These are phyloP conservation scores for Termitomyces sp. DNA, from an alignment of 768 basidiomycete genomes.

Conservation along the genomic window DNA sequence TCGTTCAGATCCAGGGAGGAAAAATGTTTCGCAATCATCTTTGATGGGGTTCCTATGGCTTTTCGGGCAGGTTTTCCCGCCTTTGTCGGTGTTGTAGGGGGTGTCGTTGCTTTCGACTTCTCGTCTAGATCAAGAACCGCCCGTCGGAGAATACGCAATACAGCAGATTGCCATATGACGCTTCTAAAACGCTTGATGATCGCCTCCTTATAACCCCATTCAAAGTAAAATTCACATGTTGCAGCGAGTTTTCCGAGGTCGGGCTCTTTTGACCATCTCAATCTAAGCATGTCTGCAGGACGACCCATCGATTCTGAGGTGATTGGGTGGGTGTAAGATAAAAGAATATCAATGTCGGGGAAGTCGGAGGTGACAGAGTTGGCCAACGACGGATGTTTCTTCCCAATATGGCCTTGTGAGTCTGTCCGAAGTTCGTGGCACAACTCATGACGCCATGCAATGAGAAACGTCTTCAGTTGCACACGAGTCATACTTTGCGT, in stretches of 20 bases:
- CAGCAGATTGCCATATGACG: conserved; percentile 72
- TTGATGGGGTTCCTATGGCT: conserved; percentile 42
- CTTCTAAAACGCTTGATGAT: conserved; percentile 83
- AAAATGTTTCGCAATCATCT: conserved; percentile 52
- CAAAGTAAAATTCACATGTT: conserved; percentile 83
- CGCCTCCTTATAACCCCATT: conserved; percentile 83
- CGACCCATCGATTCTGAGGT: conserved; percentile 59
- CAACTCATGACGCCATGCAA: conserved; percentile 57
- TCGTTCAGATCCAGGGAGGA: conserved; percentile 36
- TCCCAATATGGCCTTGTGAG: conserved; percentile 53
- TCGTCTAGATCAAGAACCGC: conserved; percentile 47
- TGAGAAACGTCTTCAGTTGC: conserved; percentile 47
- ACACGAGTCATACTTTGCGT: conserved; percentile 39
- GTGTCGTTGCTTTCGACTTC: neutral
- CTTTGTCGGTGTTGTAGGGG: conserved; percentile 36
- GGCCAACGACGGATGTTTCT: conserved; percentile 61
- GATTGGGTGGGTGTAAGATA: conserved; percentile 74
- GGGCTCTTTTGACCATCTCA: conserved; percentile 53
- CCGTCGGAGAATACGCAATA: conserved; percentile 67
- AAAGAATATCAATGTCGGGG: conserved; percentile 66
- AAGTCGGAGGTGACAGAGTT: conserved; percentile 60
- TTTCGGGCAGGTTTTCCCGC: conserved; percentile 16
- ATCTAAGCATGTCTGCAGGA: conserved; percentile 25
- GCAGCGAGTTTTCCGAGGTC: conserved; percentile 67
- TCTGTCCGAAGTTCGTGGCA: conserved; percentile 65